A percentile compares a stretch with the other conserved stretches of the same genome.
These are phyloP conservation scores for Trebouxia sp. DNA, from an alignment of 139 green algal genomes.

Conservation along the genomic window DNA sequence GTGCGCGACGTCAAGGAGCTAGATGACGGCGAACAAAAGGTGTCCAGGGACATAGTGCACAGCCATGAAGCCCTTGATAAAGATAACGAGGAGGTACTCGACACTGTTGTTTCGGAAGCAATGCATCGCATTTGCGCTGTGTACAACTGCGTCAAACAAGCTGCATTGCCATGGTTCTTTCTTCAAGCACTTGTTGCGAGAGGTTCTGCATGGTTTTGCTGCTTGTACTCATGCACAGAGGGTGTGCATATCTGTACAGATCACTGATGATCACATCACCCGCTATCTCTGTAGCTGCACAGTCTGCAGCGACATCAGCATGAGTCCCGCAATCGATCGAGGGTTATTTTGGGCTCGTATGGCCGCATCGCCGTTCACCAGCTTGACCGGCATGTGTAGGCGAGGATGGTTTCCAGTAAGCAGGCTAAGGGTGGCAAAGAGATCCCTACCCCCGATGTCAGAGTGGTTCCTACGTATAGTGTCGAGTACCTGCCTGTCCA, in stretches of 20 bases:
- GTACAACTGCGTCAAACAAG: too few relatives aligned
- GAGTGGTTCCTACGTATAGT: conserved; percentile 63
- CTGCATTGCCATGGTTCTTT: too few relatives aligned
- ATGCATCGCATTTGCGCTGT: too few relatives aligned
- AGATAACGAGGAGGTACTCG: conserved; percentile 64
- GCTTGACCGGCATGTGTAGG: conserved; percentile 36
- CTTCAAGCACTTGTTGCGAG: too few relatives aligned
- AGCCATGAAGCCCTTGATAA: conserved; percentile 57
- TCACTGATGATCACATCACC: too few relatives aligned
- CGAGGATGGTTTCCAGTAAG: conserved; percentile 43
- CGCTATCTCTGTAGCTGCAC: too few relatives aligned
- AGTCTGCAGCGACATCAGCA: background rate
- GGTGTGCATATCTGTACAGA: too few relatives aligned
- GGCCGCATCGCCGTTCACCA: background rate
- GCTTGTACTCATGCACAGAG: too few relatives aligned
- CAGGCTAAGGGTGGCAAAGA: conserved; percentile 46
- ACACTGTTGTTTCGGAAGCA: too few relatives aligned
- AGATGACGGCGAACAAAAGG: conserved; percentile 61
- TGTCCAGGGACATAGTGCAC: conserved; percentile 51
- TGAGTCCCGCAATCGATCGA: background rate
- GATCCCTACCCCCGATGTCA: conserved; percentile 78
- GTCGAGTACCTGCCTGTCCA: conserved; percentile 81
- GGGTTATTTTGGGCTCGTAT: background rate
- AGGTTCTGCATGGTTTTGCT: too few relatives aligned
- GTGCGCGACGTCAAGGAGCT: conserved; percentile 73